A percentile compares a stretch with the other conserved stretches of the same genome.
phyloP scores from a whole-genome alignment of 2,329 filamentous ascomycete genomes.

The Harringtonia lauricola region DNA sequence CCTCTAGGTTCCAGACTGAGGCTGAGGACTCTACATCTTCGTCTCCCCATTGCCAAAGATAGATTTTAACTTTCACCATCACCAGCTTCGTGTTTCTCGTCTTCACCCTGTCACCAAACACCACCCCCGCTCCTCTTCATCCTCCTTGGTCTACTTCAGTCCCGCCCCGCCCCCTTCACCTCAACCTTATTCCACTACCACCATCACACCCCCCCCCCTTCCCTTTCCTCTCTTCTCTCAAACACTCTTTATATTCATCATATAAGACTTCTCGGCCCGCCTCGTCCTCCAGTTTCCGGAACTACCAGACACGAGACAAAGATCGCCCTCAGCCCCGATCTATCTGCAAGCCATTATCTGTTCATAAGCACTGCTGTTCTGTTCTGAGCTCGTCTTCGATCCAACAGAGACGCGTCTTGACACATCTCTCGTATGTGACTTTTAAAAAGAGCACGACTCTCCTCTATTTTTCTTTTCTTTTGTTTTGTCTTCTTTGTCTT shows the following conservation, averaged over 20 bases:
- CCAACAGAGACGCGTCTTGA: neutral
- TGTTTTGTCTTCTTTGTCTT: neutral
- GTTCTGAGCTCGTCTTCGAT: neutral
- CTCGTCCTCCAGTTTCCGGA: neutral
- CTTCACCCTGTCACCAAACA: neutral
- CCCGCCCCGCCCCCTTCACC: neutral
- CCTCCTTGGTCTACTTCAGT: neutral
- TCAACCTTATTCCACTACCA: neutral
- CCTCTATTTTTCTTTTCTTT: conserved; percentile 14
- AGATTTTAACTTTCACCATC: conserved; percentile 6
- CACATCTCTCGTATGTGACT: neutral
- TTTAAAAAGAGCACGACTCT: neutral
- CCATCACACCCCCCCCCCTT: too few species aligned
- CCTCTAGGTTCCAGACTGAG: conserved; percentile 6
- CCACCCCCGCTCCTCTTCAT: too few species aligned
- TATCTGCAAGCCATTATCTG: too few species aligned
- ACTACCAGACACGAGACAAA: neutral
- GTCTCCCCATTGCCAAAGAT: conserved; percentile 6
- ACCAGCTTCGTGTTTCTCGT: neutral
- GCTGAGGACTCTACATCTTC: conserved; percentile 9
- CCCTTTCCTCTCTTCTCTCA: neutral
- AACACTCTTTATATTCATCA: neutral
- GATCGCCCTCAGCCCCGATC: neutral
- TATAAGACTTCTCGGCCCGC: neutral
- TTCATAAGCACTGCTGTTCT: neutral